phyloP scores from a whole-genome alignment of 768 basidiomycete genomes.

The Crassisporium funariophilum region DNA sequence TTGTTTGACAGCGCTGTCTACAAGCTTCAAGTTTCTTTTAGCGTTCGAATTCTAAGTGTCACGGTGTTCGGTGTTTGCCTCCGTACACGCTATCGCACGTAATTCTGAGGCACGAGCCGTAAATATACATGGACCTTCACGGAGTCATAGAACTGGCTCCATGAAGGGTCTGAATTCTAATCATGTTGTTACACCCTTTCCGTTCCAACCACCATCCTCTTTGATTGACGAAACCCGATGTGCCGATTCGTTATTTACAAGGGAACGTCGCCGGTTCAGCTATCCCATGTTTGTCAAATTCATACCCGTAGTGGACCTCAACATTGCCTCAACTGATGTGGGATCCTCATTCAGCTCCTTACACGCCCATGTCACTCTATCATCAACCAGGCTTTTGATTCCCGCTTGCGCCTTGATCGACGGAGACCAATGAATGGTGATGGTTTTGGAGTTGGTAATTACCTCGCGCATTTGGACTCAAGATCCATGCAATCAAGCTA shows the following conservation, averaged over 20 bases:
- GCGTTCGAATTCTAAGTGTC: slow-evolving; percentile 2
- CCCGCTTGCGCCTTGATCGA: slow-evolving; percentile 79
- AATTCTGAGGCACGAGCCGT: slow-evolving; percentile 21
- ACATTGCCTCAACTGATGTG: background rate
- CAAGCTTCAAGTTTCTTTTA: too few species aligned
- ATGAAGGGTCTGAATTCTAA: background rate
- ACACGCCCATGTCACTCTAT: slow-evolving; percentile 94
- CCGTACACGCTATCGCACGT: slow-evolving; percentile 39
- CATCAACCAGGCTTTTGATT: slow-evolving; percentile 97
- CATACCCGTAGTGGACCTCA: slow-evolving; percentile 3
- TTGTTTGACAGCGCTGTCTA: too few species aligned
- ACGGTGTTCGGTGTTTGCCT: slow-evolving; percentile 16
- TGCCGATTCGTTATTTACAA: slow-evolving; percentile 96
- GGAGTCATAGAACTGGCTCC: slow-evolving; percentile 10
- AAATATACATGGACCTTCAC: background rate
- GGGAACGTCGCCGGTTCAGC: slow-evolving; percentile 88
- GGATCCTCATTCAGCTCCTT: slow-evolving; percentile 59
- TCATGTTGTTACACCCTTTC: slow-evolving; percentile 5
- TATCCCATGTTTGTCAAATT: slow-evolving; percentile 68
- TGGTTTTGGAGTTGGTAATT: slow-evolving; percentile 93
- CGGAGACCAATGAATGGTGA: slow-evolving; percentile 92
- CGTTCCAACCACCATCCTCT: slow-evolving; percentile 8
- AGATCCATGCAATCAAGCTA: background rate
- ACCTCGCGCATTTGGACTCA: slow-evolving; percentile 19
- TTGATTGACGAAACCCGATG: slow-evolving; percentile 44